Evolutionary conservation across 2,329 filamentous ascomycete species (phyloP), one percentile per base, ranked within the genome.

Genomic region (Anthostomella pinea): DNA sequence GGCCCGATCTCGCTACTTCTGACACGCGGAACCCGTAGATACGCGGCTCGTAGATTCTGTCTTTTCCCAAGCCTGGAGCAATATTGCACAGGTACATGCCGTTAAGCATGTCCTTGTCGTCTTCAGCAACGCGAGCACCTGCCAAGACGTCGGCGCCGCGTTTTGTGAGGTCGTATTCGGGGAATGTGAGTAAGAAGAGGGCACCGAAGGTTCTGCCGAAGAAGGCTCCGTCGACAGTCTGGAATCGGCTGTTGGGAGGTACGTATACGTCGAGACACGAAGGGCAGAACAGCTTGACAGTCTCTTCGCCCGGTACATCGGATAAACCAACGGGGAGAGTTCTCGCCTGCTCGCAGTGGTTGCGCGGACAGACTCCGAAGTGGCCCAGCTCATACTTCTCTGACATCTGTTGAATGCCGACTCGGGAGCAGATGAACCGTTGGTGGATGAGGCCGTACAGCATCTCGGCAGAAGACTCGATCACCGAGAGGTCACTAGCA

Each of bases 381-480:
- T 98, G 91, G 44, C 90, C 86, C 31, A 95, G 76, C 65, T 97
- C 91, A 70, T 97, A 98, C 65, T 98, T 98, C 66, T 98, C 93
- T 46, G 90, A 88, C 93, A 98, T 98, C 63, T 96, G 90, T 67
- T 97, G 91, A 56, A 98, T 97, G 34, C 93, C 93, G 3, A 87
- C 88, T 41, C 93, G 79, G 16, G 90, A 96, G 57, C 90, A 97
- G 67, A 98, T 97, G 66, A 96, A 98, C 39, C 93, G 85, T 65
- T 97, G 93, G 68, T 98, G 93, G 64, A 98, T 98, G 41, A 98
- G 78, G 25, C 93, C 93, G 67, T 98, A 98, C 16, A 98, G 82
- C 70, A 97, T 83, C 70, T 98, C 93, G n/a, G 93, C 91, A 1
- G 89, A 95, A 48, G 86, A 94, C 68, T 98, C 93, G 57, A 98